Evolutionary conservation across 768 basidiomycete species (phyloP), one percentile per base, ranked within the genome.

Genomic region (Gyrodon lividus): DNA sequence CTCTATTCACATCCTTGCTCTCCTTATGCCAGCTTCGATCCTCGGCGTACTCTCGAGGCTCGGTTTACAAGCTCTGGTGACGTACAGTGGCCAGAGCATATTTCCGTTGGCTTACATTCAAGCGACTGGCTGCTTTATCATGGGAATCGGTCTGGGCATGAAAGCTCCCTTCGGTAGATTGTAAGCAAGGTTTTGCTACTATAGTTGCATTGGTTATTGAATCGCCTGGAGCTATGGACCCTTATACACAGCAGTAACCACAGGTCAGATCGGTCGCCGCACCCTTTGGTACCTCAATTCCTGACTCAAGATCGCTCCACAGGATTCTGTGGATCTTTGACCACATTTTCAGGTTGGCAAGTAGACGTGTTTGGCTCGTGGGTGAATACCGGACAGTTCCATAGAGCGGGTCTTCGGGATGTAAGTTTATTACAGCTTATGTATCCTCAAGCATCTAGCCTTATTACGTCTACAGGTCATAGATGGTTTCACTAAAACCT

Each of bases 331-430:
- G 97, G 96, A 3, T 96, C 92, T 2, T 70, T 98, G 59, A 99
- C 97, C 9, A 98, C 94, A 2, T 98, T 98, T 74, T 97, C 95
- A 14, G 81, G 86, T 33, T 98, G 97, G 97, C 92, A 98, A 69
- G 65, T 90, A 9, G 91, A 95, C 54, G 70, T 92, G 0, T 98
- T 96, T 62, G 69, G 78, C 47, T 88, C 92, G 0, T 98, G 94
- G 83, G 75, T 87, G 1, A 92, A 98, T 65, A 70, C 77, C 3
- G 72, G 73, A 31, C 67, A 73, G 9, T 78, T 76, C 42, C 65
- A 75, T 48, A 79, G 87, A 43, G 75, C 77, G 44, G 84, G 90
- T 46, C 75, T 98, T 28, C 75, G 81, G 55, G 80, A 89, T 66
- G 95, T 92, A 58, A 53, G 89, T 72, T 9, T 46, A 28, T 16